phyloP scores from a whole-genome alignment of 1,284 basidiomycete genomes.

The Boletus hoseneyae region DNA sequence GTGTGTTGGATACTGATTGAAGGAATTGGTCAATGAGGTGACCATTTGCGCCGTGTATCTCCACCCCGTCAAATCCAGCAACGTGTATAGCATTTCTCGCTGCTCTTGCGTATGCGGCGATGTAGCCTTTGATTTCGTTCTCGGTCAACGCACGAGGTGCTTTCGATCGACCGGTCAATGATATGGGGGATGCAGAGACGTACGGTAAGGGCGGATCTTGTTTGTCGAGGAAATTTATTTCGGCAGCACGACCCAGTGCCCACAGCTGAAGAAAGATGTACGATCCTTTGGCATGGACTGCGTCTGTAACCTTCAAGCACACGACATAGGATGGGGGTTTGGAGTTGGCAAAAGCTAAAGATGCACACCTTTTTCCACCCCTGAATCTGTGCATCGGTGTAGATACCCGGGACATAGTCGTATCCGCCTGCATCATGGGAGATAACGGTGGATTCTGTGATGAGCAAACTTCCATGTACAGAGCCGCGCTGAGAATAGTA shows the following conservation, averaged over 20 bases:
- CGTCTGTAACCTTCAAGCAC: constrained; percentile 28
- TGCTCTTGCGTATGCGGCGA: constrained; percentile 20
- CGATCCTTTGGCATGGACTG: constrained; percentile 38
- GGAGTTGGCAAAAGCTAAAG: no score
- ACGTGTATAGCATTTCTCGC: constrained; percentile 24
- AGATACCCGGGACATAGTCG: constrained; percentile 21
- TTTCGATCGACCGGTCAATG: constrained; percentile 25
- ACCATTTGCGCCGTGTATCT: constrained; percentile 16
- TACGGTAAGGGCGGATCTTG: constrained; percentile 26
- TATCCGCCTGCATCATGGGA: constrained; percentile 19
- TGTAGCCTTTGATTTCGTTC: constrained; percentile 26
- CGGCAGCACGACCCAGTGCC: constrained; percentile 40
- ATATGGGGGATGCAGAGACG: constrained; percentile 41
- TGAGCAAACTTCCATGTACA: background rate
- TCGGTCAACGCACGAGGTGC: constrained; percentile 33
- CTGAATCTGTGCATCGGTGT: constrained; percentile 11
- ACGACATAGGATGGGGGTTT: no score
- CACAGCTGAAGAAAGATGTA: constrained; percentile 28
- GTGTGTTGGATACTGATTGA: background rate
- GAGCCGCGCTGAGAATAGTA: background rate
- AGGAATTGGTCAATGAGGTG: constrained; percentile 19
- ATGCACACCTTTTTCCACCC: constrained; percentile 15
- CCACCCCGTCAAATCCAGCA: constrained; percentile 30
- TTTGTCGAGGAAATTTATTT: constrained; percentile 17
- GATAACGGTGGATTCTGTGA: constrained; percentile 1